Evolutionary conservation across 371 early-diverging fungal species (phyloP).

Genomic region (Mortierella sp.): DNA sequence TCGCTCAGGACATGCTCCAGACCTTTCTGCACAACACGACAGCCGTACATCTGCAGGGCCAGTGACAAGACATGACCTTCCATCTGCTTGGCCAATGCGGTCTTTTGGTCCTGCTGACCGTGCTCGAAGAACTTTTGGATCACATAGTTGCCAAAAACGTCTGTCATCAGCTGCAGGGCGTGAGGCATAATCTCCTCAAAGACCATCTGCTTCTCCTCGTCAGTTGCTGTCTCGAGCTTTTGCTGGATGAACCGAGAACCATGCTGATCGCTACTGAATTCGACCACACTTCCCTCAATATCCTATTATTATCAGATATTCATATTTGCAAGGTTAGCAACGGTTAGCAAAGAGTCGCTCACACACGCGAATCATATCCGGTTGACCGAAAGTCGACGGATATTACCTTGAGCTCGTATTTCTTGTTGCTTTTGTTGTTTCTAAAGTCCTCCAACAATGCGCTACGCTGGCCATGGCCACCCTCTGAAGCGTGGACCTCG

Average conservation of each 20-base stretch:
- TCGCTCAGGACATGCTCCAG: constrained; percentile 94
- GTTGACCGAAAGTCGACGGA: too few species aligned
- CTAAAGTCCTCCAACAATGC: constrained; percentile 74
- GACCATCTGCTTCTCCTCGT: constrained; percentile 96
- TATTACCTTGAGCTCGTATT: constrained; percentile 83
- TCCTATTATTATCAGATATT: constrained; percentile 65
- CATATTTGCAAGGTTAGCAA: too few species aligned
- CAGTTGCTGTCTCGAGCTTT: constrained; percentile 93
- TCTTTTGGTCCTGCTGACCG: constrained; percentile 92
- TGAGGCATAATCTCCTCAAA: constrained; percentile 97
- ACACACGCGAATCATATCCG: too few species aligned
- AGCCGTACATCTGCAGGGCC: constrained; percentile 99
- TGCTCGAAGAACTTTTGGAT: constrained; percentile 99
- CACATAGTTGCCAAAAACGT: constrained; percentile 99
- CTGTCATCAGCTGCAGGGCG: constrained; percentile 96
- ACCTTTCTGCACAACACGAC: constrained; percentile 99
- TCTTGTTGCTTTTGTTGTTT: constrained; percentile 86
- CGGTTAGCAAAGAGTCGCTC: neutral
- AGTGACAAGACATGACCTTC: constrained; percentile 94
- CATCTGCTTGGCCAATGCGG: constrained; percentile 92
- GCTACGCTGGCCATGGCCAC: constrained; percentile 75
- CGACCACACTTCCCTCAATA: constrained; percentile 94
- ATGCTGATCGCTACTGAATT: constrained; percentile 99
- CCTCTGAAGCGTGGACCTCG: constrained; percentile 30
- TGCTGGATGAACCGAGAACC: constrained; percentile 99